Percentiles rank a stretch among this genome's conserved stretches.
Conservation (phyloP, 116 monocot genomes). For the Papilionanthe hybrid region DNA sequence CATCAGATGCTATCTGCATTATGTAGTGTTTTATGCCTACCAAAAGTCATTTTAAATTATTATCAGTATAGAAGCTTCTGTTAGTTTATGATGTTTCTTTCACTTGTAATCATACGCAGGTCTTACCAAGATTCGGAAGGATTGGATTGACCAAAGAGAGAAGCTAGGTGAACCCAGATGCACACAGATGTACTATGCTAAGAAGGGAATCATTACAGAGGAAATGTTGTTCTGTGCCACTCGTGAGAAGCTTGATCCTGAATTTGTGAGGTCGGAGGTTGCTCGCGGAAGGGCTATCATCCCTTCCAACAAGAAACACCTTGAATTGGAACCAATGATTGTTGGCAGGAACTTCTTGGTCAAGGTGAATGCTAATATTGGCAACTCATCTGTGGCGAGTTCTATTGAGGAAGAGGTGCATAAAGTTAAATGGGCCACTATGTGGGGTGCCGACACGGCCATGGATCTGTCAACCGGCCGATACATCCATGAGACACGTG, state of each 20-base stretch:
- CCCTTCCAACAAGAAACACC: conserved; percentile 88
- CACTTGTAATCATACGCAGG: conserved; percentile 27
- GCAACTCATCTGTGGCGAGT: conserved; percentile 83
- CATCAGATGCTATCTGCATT: too few relatives aligned
- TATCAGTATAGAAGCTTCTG: too few relatives aligned
- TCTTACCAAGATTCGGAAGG: conserved; percentile 79
- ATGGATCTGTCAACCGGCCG: conserved; percentile 99
- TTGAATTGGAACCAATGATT: conserved; percentile 92
- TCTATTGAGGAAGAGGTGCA: conserved; percentile 97
- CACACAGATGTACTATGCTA: conserved; percentile 97
- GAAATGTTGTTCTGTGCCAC: conserved; percentile 91
- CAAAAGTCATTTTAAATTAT: too few relatives aligned
- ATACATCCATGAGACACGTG: conserved; percentile 96
- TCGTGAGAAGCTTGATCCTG: conserved; percentile 83
- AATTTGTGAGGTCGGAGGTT: conserved; percentile 88
- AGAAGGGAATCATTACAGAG: conserved; percentile 87
- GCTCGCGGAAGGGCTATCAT: conserved; percentile 96
- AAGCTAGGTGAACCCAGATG: conserved; percentile 55
- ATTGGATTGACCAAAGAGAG: conserved; percentile 73
- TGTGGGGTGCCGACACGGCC: conserved; percentile 97
- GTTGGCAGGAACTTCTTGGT: conserved; percentile 90
- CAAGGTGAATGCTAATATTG: conserved; percentile 96
- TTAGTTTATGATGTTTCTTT: too few relatives aligned
- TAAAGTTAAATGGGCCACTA: conserved; percentile 95
- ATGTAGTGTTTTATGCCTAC: too few relatives aligned